phyloP scores from a whole-genome alignment of 768 basidiomycete species.

The Xerocomellus intermedius region DNA sequence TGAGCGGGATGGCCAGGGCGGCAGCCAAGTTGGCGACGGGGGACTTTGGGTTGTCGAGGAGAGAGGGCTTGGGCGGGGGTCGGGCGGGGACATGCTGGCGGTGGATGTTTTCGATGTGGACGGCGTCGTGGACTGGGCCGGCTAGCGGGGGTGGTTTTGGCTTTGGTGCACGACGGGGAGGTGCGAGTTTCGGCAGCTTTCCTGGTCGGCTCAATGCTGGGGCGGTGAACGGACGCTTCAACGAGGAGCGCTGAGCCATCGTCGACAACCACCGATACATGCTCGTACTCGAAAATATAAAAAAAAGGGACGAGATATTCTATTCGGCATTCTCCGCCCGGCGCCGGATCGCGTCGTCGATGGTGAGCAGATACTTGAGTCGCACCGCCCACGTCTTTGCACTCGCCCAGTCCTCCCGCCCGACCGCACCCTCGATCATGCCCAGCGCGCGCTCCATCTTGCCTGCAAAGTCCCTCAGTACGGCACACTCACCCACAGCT shows the following conservation, averaged over 20 bases:
- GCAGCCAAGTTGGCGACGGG: constrained; percentile 45
- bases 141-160: not conserved
- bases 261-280: not conserved
- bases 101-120: constrained; percentile 31
- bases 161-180: not conserved
- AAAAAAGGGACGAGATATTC: no score
- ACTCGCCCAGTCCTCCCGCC: constrained; percentile 48
- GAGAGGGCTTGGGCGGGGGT: constrained; percentile 26
- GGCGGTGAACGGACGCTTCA: constrained; percentile 13
- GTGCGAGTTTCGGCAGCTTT: constrained; percentile 13
- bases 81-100: constrained; percentile 9
- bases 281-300: no score
- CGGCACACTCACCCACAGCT: no score
- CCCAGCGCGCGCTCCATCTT: constrained; percentile 47
- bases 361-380: constrained; percentile 70
- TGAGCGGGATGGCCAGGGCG: constrained; percentile 10
- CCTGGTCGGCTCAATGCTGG: constrained; percentile 7
- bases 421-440: constrained; percentile 51
- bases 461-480: constrained; percentile 36
- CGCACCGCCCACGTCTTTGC: constrained; percentile 62
- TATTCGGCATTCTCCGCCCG: constrained; percentile 25
- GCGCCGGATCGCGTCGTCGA: constrained; percentile 38
- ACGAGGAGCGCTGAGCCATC: constrained; percentile 5
- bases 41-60: constrained; percentile 50
- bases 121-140: constrained; percentile 39